Base-by-base conservation (phyloP, 2,329 filamentous ascomycete species). In the Fusarium poae region DNA sequence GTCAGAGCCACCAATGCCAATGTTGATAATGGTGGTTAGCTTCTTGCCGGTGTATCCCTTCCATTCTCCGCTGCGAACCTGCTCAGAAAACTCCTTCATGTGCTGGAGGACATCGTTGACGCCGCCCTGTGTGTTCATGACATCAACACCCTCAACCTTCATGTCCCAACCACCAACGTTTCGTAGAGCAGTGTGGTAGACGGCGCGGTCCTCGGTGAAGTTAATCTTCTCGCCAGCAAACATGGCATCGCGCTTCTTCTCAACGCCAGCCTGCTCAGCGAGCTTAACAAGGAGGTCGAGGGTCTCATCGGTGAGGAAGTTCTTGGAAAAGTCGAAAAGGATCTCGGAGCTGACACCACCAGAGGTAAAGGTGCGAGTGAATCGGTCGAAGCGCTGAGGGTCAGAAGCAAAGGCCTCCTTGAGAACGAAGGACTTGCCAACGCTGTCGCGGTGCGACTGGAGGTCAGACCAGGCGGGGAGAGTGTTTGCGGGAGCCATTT, bases 321-420 rank as follows among this genome's bases (percentile, higher is more conserved):
- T 99, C 89, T 99, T 99, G 85, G 92, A 96, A 84, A 97, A 99
- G 82, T 99, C 96, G 82, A 98, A 99, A 69, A 99, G 88, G 76
- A 97, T 96, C 71, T 97, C 93, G 73, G 89, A 90, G 77, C 97
- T 92, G 72, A 92, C 90, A 54, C 87, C 94, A 30, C 89, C 85
- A 82, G 97, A 94, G 74, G 87, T 84, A 82, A 98, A 97, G 77
- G 88, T 93, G 79, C 90, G 92, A 79, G 90, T 92, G 85, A 97
- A 94, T 83, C 96, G 97, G 77, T 91, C 82, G 85, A 97, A 98
- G 68, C 96, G 93, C 78, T 92, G 80, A 50, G 94, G 89, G 79
- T 99, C 94, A 74, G 93, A 89, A 76, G 92, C 87, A 82, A 98
- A 99, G 79, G 93, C 92, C 72, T 97, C 92, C 84, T 97, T 97